These are phyloP conservation scores for Calcarisporium arbuscula DNA, from an alignment of 2,329 filamentous ascomycete genomes.

Conservation along the genomic window DNA sequence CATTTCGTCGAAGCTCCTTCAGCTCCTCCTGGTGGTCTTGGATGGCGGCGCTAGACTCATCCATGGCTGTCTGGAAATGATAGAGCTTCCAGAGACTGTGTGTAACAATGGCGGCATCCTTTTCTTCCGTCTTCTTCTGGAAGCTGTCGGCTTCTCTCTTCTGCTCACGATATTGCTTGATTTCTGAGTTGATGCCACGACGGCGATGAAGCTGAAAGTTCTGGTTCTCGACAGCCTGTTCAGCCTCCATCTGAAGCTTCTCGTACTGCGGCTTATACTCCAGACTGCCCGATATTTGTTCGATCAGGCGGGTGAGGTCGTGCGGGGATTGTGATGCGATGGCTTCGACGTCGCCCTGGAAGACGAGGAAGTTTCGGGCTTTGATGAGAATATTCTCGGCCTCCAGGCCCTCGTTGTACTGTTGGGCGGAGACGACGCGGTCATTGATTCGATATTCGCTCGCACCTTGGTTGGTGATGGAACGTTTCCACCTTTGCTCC, in stretches of 20 bases:
- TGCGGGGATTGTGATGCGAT: conserved; percentile 94
- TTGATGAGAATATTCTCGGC: conserved; percentile 96
- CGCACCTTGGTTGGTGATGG: conserved; percentile 78
- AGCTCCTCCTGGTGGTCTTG: conserved; percentile 91
- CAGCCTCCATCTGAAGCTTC: conserved; percentile 74
- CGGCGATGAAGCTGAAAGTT: conserved; percentile 83
- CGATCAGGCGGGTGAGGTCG: conserved; percentile 87
- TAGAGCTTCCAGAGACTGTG: conserved; percentile 97
- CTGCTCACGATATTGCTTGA: conserved; percentile 95
- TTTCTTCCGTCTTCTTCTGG: conserved; percentile 81
- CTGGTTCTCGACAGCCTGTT: conserved; percentile 82
- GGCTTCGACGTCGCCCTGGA: conserved; percentile 95
- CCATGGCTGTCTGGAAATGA: conserved; percentile 89
- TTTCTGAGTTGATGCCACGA: conserved; percentile 92
- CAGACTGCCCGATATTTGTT: conserved; percentile 94
- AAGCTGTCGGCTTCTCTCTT: conserved; percentile 94
- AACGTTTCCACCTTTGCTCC: conserved; percentile 92
- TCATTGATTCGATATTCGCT: conserved; percentile 99
- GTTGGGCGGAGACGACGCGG: conserved; percentile 75
- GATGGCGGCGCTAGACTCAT: conserved; percentile 84
- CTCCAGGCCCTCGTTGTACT: conserved; percentile 91
- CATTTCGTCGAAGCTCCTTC: conserved; percentile 82
- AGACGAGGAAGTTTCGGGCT: conserved; percentile 94
- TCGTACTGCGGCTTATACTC: conserved; percentile 96
- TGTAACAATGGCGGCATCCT: conserved; percentile 83